Evolutionary conservation across 305 asterid species (phyloP).

Genomic region (Withania somnifera): DNA sequence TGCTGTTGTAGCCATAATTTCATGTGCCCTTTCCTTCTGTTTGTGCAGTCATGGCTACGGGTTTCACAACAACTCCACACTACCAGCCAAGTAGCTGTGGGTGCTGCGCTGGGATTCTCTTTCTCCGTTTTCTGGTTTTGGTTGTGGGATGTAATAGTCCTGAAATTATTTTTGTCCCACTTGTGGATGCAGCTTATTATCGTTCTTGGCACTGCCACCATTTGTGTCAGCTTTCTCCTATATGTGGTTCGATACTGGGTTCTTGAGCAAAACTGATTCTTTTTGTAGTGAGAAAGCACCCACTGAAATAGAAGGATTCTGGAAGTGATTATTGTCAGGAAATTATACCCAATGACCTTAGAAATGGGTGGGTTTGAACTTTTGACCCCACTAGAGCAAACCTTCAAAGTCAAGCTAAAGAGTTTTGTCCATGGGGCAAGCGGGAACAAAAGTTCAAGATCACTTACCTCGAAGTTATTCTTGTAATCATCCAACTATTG

Average conservation of each 20-base stretch:
- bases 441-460: neutral
- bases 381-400: neutral
- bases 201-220: slow-evolving; percentile 23
- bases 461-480: too few relatives aligned
- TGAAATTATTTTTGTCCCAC: slow-evolving; percentile 28
- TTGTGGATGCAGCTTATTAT: slow-evolving; percentile 36
- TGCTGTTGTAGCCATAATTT: neutral
- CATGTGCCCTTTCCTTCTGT: neutral
- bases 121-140: slow-evolving; percentile 63
- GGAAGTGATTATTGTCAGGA: neutral
- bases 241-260: slow-evolving; percentile 33
- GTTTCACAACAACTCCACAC: slow-evolving; percentile 72
- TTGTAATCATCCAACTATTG: too few relatives aligned
- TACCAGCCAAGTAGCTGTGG: slow-evolving; percentile 59
- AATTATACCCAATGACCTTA: neutral
- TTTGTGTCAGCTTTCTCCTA: slow-evolving; percentile 25
- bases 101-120: slow-evolving; percentile 49
- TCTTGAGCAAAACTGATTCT: slow-evolving; percentile 18
- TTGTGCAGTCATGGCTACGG: slow-evolving; percentile 81
- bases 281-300: neutral
- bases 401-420: neutral
- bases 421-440: neutral
- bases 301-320: neutral
- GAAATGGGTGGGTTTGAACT: neutral
- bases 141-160: slow-evolving; percentile 45